phyloP scores from a whole-genome alignment of 305 asterid species.

The Rubia tinctorum region DNA sequence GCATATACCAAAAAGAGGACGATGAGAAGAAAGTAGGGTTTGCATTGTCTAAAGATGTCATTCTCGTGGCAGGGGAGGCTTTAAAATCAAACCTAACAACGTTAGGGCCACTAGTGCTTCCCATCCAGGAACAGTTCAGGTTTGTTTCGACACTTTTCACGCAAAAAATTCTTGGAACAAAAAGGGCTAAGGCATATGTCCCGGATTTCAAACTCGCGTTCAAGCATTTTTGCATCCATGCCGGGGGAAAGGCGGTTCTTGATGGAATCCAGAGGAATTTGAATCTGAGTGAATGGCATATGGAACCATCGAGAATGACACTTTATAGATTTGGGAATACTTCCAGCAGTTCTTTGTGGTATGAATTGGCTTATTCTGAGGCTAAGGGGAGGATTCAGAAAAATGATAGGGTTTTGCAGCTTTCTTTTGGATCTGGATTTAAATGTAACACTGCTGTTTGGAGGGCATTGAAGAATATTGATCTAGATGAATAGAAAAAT shows the following conservation, averaged over 20 bases:
- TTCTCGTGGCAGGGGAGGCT: constrained; percentile 54
- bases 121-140: constrained; percentile 38
- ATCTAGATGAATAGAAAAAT: constrained; percentile 38
- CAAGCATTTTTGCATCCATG: constrained; percentile 1
- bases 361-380: constrained; percentile 48
- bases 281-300: constrained; percentile 15
- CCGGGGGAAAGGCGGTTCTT: constrained; percentile 30
- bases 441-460: constrained; percentile 53
- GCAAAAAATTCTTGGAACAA: constrained; percentile 34
- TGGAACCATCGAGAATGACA: constrained; percentile 53
- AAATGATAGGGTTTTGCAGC: constrained; percentile 48
- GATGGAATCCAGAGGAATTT: constrained; percentile 48
- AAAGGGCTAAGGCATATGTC: constrained; percentile 36
- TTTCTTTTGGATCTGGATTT: constrained; percentile 56
- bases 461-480: constrained; percentile 35
- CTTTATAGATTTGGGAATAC: constrained; percentile 53
- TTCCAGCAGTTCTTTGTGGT: constrained; percentile 56
- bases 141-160: constrained; percentile 23
- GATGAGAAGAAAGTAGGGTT: constrained; percentile 29
- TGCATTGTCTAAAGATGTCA: constrained; percentile 41
- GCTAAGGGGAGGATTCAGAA: constrained; percentile 47
- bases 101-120: constrained; percentile 49
- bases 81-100: constrained; percentile 39
- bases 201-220: constrained; percentile 55
- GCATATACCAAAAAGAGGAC: constrained; percentile 47